Evolutionary conservation across 2,329 filamentous ascomycete genomes (phyloP), one percentile per base, ranked within the genome.

Genomic region (Colletotrichum cordylinicola): DNA sequence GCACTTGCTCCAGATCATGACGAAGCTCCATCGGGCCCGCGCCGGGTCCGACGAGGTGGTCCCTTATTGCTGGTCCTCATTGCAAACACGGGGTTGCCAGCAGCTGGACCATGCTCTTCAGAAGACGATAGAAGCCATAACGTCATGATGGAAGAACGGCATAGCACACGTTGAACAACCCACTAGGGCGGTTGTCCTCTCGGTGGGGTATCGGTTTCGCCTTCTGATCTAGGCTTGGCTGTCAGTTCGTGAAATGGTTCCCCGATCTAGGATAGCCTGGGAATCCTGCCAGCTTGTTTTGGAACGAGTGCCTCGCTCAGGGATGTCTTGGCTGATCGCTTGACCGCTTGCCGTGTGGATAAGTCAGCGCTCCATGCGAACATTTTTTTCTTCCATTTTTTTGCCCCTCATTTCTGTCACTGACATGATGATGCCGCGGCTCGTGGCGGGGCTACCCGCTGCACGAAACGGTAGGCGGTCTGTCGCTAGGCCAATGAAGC

Each of bases 401-500:
- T 72, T 62, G 73, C 73, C 69, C 62, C 73, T 72, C 73, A 39
- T 60, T 71, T 29, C 31, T 64, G 29, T 43, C 33, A 31, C 58
- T 71, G 72, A 71, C 72, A 70, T 48, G 39, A 72, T 58, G 39
- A 67, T 75, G 69, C 73, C 73, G 73, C 73, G 73, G 73, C 48
- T 56, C 55, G 31, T 72, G 56, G 69, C 64, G 73, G 73, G 70
- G 39, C 43, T 15, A 24, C 24, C 60, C 55, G 27, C 52, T n/a
- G 13, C 31, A 33, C 16, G 62, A 33, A 27, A 43, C 43, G 61
- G 61, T 29, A 60, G n/a, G 56, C 62, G 55, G 64, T 64, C 61
- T 35, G 56, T 39, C 39, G 9, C 27, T 13, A 27, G 70, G 9
- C 31, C 37, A 69, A 62, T 56, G 37, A 56, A 69, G 31, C 39